phyloP scores from a whole-genome alignment of 805 yeast species.

The Wickerhamiella siamensis region DNA sequence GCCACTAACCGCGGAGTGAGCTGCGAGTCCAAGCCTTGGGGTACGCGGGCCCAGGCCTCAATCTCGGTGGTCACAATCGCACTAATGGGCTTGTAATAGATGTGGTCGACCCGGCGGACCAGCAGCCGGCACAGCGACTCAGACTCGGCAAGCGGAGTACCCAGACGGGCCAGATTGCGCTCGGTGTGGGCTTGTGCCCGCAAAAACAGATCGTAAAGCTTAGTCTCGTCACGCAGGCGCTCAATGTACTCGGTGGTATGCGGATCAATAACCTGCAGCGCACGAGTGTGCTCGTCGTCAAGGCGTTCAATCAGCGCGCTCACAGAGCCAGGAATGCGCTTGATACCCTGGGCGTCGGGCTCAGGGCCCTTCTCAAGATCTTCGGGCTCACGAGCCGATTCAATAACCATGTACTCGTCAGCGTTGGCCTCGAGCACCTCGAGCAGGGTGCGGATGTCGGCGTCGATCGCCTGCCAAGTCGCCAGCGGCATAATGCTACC shows the following conservation, averaged over 20 bases:
- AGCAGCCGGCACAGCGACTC: constrained; percentile 48
- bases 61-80: constrained; percentile 57
- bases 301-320: constrained; percentile 81
- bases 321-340: constrained; percentile 68
- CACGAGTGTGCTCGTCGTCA: constrained; percentile 84
- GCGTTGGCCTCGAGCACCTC: constrained; percentile 51
- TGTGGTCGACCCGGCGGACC: constrained; percentile 75
- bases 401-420: constrained; percentile 51
- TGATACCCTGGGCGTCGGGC: constrained; percentile 46
- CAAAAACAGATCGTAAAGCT: constrained; percentile 58
- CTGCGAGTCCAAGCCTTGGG: constrained; percentile 23
- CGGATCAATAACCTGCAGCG: constrained; percentile 81
- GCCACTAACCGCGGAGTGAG: constrained; percentile 26
- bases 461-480: constrained; percentile 62
- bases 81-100: constrained; percentile 78
- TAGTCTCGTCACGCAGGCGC: constrained; percentile 75
- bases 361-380: constrained; percentile 50
- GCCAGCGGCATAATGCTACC: constrained; percentile 60
- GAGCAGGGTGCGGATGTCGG: constrained; percentile 49
- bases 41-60: constrained; percentile 54
- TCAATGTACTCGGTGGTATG: constrained; percentile 88
- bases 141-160: constrained; percentile 23
- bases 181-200: constrained; percentile 82
- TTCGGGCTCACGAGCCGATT: constrained; percentile 69
- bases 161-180: constrained; percentile 25